Conservation (phyloP, 257 asterid species). For the Lycium barbarum region DNA sequence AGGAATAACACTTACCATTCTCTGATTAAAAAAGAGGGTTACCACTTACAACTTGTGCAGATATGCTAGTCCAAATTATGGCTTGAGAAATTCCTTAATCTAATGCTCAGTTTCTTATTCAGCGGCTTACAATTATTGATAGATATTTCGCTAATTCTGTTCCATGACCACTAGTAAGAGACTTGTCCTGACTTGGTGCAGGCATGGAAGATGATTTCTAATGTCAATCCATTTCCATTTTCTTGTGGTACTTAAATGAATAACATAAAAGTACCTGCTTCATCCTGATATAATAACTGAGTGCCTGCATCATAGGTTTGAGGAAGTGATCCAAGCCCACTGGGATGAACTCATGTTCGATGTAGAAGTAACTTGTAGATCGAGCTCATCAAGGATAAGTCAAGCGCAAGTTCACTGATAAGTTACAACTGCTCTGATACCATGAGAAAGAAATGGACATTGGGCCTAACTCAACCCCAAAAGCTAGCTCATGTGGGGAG, state of each 20-base stretch:
- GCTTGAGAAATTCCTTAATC: conserved; percentile 8
- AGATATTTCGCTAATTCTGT: neutral
- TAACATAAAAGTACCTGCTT: neutral
- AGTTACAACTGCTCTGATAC: neutral
- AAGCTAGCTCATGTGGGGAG: too few relatives aligned
- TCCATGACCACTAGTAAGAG: neutral
- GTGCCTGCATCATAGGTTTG: neutral
- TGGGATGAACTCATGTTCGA: neutral
- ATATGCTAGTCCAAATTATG: neutral
- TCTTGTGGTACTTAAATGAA: neutral
- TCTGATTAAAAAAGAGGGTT: neutral
- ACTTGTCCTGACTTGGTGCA: neutral
- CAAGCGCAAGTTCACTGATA: neutral
- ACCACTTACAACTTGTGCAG: neutral
- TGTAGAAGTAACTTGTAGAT: neutral
- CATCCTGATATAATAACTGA: neutral
- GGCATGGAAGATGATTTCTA: neutral
- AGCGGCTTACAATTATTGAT: neutral
- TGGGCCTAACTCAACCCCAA: too few relatives aligned
- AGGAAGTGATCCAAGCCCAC: neutral
- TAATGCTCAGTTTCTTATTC: conserved; percentile 2
- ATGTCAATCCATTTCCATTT: neutral
- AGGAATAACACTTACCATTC: neutral
- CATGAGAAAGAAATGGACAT: too few relatives aligned
- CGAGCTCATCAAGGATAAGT: neutral